Evolutionary conservation across 495 filamentous ascomycete species (phyloP).

Genomic region (Bombardia bombarda): DNA sequence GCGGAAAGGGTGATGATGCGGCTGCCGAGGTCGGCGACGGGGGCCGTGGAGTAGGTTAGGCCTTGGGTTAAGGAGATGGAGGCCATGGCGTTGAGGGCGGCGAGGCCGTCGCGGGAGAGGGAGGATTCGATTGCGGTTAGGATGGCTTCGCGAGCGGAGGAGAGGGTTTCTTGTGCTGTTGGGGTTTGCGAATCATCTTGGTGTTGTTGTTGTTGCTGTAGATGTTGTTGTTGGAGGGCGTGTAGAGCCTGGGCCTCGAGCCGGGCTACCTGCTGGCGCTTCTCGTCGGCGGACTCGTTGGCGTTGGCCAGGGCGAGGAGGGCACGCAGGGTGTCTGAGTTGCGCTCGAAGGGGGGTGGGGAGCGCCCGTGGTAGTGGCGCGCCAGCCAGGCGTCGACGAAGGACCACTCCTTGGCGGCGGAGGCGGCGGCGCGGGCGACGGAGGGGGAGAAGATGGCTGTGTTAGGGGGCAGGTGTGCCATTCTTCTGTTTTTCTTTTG

Average conservation of each 20-base stretch:
- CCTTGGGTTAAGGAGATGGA: constrained; percentile 24
- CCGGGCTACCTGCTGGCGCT: constrained; percentile 47
- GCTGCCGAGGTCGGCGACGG: constrained; percentile 25
- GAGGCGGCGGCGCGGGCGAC: constrained; percentile 55
- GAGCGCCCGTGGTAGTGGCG: constrained; percentile 45
- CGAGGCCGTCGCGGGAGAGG: constrained; percentile 36
- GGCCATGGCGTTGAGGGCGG: constrained; percentile 36
- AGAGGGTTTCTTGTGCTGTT: constrained; percentile 22
- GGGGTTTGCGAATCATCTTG: constrained; percentile 16
- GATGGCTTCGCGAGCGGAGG: not conserved
- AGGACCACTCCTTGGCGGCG: constrained; percentile 78
- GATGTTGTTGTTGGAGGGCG: constrained; percentile 30
- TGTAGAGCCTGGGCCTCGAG: constrained; percentile 54
- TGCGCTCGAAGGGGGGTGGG: constrained; percentile 69
- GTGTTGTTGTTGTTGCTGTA: not conserved
- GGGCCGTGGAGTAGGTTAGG: constrained; percentile 21
- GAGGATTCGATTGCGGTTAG: not conserved
- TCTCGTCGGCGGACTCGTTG: constrained; percentile 79
- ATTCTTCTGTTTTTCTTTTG: constrained; percentile 19
- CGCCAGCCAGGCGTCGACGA: constrained; percentile 73
- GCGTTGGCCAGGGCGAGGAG: constrained; percentile 66
- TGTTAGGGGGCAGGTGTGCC: constrained; percentile 42
- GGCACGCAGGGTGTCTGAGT: constrained; percentile 69
- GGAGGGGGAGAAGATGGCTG: constrained; percentile 64
- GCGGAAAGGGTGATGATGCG: constrained; percentile 32